A percentile compares a stretch with the other conserved stretches of the same genome.
phyloP scores from a whole-genome alignment of 352 stramenopile genomes.

The Elongisporangium anandrum region DNA sequence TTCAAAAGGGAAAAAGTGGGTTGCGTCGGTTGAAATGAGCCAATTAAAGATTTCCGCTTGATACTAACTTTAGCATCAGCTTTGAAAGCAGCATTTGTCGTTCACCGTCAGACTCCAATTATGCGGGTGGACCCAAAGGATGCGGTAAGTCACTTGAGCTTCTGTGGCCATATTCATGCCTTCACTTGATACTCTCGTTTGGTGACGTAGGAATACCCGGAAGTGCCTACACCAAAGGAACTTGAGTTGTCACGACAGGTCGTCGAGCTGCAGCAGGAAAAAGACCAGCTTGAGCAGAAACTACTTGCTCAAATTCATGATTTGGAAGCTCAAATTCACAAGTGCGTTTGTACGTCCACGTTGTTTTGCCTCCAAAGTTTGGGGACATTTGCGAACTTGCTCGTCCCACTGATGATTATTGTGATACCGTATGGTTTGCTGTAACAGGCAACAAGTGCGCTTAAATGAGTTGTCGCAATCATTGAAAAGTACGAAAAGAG shows the following conservation, averaged over 20 bases:
- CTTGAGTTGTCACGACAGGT: constrained; percentile 65
- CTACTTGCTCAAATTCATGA: constrained; percentile 58
- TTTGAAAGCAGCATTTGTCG: no score
- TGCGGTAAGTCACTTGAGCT: no score
- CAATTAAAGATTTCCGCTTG: no score
- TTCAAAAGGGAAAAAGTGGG: no score
- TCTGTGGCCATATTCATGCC: no score
- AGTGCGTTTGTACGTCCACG: constrained; percentile 37
- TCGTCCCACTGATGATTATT: no score
- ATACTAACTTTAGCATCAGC: no score
- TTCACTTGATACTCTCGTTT: background rate
- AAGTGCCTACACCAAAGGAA: constrained; percentile 70
- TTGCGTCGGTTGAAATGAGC: no score
- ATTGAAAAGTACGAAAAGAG: constrained; percentile 53
- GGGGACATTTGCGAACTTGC: no score
- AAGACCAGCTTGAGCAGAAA: constrained; percentile 55
- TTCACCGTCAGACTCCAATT: no score
- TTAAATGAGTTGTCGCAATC: constrained; percentile 47
- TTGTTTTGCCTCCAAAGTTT: no score
- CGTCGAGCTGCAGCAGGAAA: constrained; percentile 60
- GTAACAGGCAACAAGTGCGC: constrained; percentile 47
- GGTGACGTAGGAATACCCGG: constrained; percentile 48
- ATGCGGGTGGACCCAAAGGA: no score
- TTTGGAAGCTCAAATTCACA: constrained; percentile 63
- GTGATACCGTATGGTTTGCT: background rate